Conservation (phyloP, 1,139 yeast genomes). For the Debaryomyces udenii region DNA sequence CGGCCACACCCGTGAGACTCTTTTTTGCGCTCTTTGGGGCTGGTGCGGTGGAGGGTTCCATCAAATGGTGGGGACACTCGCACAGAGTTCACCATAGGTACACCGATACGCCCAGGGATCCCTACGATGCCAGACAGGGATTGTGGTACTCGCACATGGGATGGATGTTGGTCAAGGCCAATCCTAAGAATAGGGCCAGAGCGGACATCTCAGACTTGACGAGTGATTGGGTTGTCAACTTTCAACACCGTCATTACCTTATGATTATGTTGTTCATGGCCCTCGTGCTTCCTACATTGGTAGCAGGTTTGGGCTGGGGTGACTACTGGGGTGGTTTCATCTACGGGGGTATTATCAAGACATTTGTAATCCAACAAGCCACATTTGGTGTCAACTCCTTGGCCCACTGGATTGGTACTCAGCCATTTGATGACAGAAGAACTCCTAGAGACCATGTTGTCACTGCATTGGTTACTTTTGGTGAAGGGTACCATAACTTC, state of each 20-base stretch:
- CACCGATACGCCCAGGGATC: slow-evolving; percentile 96
- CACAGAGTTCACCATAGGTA: slow-evolving; percentile 98
- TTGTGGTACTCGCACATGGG: slow-evolving; percentile 97
- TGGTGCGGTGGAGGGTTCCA: slow-evolving; percentile 94
- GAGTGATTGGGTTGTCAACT: slow-evolving; percentile 85
- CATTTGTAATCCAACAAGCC: slow-evolving; percentile 90
- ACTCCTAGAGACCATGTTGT: slow-evolving; percentile 95
- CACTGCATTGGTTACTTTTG: slow-evolving; percentile 94
- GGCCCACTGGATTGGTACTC: slow-evolving; percentile 98
- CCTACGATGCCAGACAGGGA: slow-evolving; percentile 95
- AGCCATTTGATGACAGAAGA: slow-evolving; percentile 97
- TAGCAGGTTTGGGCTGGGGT: slow-evolving; percentile 82
- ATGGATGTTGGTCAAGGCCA: slow-evolving; percentile 94
- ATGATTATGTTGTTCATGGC: slow-evolving; percentile 67
- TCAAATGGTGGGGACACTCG: slow-evolving; percentile 98
- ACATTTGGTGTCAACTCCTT: slow-evolving; percentile 98
- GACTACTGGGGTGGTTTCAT: slow-evolving; percentile 93
- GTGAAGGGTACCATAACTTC: slow-evolving; percentile 99
- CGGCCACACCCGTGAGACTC: slow-evolving; percentile 67
- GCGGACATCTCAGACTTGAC: slow-evolving; percentile 93
- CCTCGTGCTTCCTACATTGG: slow-evolving; percentile 69
- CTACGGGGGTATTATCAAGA: slow-evolving; percentile 86
- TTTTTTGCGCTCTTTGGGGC: slow-evolving; percentile 87
- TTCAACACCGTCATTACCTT: slow-evolving; percentile 92
- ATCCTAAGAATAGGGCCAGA: slow-evolving; percentile 93